Evolutionary conservation across 2,329 filamentous ascomycete genomes (phyloP), one percentile per base, ranked within the genome.

Genomic region (Trichoderma atrobrunneum): DNA sequence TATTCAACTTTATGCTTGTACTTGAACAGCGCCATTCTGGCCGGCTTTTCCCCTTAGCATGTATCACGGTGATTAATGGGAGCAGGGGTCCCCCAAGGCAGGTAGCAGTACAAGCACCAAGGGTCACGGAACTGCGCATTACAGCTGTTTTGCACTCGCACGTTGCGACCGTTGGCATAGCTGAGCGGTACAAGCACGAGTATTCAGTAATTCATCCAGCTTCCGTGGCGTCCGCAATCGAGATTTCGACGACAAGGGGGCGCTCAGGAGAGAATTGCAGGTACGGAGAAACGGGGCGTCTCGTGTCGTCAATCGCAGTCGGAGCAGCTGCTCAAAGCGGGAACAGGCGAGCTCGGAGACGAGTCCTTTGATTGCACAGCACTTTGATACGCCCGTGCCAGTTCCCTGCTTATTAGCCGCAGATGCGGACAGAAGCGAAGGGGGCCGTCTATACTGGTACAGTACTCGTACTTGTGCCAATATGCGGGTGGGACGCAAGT

Each of bases 361-460:
- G 48, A 61, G 56, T 60, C n/a, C 24, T 63, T 70, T 70, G 67
- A 70, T 70, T 63, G 67, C 67, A 63, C 67, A 48, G 57, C 21
- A 63, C 51, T 70, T 63, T 70, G 67, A 63, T 63, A 63, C 57
- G 57, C 57, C 67, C 59, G 67, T 70, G 39, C 67, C 57, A 63
- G 56, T 39, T 62, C 67, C 67, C 67, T 70, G 67, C 67, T 70
- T 63, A 69, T 69, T 63, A 70, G 67, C 67, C 48, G 67, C 67
- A 70, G 57, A 70, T 70, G 67, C 67, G 67, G 66, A 48, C 67
- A 63, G 67, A 70, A 62, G 67, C 67, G 67, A 70, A 62, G 67
- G 67, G 66, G 59, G 64, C 59, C 57, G 57, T 34, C 18, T 60
- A 21, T 56, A 56, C 51, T 26, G 12, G 56, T 59, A 59, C 56